phyloP scores from a whole-genome alignment of 2,329 filamentous ascomycete genomes.

The Purpureocillium lavendulum region DNA sequence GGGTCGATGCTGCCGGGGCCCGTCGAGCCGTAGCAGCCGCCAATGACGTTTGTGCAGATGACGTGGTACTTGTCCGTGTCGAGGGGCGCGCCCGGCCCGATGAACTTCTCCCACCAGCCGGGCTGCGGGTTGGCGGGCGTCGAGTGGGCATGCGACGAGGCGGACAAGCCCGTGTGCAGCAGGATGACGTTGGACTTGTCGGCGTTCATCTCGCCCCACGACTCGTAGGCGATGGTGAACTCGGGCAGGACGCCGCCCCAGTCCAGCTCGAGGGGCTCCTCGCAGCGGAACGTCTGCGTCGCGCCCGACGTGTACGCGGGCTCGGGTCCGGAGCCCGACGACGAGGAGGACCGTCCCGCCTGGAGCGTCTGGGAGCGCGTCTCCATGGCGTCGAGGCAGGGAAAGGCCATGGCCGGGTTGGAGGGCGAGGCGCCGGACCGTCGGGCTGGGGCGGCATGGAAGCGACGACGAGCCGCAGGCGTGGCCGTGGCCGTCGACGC shows the following conservation, averaged over 20 bases:
- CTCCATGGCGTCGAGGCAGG: slow-evolving; percentile 81
- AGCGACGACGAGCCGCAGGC: too few relatives aligned
- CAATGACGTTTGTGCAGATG: slow-evolving; percentile 94
- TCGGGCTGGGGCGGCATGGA: slow-evolving; percentile 1
- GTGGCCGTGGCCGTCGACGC: too few relatives aligned
- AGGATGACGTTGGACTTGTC: slow-evolving; percentile 84
- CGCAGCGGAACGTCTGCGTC: slow-evolving; percentile 69
- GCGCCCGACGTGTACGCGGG: slow-evolving; percentile 87
- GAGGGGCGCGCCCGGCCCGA: slow-evolving; percentile 74
- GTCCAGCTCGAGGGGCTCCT: slow-evolving; percentile 72
- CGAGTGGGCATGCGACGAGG: slow-evolving; percentile 94
- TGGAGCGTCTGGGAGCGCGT: slow-evolving; percentile 67
- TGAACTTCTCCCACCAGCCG: slow-evolving; percentile 99
- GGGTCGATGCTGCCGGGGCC: slow-evolving; percentile 85
- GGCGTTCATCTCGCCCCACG: slow-evolving; percentile 75
- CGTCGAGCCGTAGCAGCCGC: slow-evolving; percentile 92
- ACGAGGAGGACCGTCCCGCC: slow-evolving; percentile 20
- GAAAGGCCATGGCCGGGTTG: slow-evolving; percentile 82
- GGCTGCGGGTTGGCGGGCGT: slow-evolving; percentile 79
- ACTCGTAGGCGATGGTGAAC: slow-evolving; percentile 88
- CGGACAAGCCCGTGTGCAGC: slow-evolving; percentile 86
- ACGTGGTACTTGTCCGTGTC: slow-evolving; percentile 90
- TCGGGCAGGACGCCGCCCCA: slow-evolving; percentile 90
- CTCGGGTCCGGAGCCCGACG: slow-evolving; percentile 61
- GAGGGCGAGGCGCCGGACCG: slow-evolving; percentile 16